Evolutionary conservation across 1,139 yeast species (phyloP), one percentile per base, ranked within the genome.

Genomic region (Eremothecium coryli): DNA sequence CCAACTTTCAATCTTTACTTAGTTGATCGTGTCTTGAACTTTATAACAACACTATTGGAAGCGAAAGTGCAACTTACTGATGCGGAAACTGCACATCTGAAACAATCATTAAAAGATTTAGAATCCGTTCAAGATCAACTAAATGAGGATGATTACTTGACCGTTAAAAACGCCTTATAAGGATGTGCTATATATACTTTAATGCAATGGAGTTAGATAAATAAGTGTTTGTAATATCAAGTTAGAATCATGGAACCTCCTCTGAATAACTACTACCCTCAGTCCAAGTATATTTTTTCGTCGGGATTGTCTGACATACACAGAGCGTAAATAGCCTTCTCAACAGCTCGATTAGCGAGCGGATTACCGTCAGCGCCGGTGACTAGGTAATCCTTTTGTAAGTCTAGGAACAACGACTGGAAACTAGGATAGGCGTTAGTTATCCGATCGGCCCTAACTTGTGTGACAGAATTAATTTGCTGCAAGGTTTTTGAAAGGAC

Each of bases 11-110:
- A 71, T 42, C 49, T 71, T 11, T 71, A 73, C 14, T 64, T 78
- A 29, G 64, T 74, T 21, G 93, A 82, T 46, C 76, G 77, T 57
- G 66, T 74, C 0, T 58, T 81, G 41, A 69, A 69, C 40, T 64
- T 79, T 23, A 49, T 81, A 14, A 54, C 68, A 1, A 69, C 70
- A 27, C 62, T 81, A 44, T 59, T 69, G 18, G 48, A 62, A 7
- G 60, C 65, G 33, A 68, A 70, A 4, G 68, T 64, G 49, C 49
- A 61, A 37, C 80, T 80, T 45, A 60, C 62, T 15, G 58, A 59
- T 0, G 60, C 50, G 1, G 90, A 82, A 48, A 40, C 66, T 28
- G 48, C 48, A 2, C 53, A 56, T 23, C 62, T 78, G 30, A 48
- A 57, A 12, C 45, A 48, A n/a, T 67, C 69, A 4, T 60, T 75